phyloP scores from a whole-genome alignment of 208 protist species.

The Acanthamoeba lenticulata region DNA sequence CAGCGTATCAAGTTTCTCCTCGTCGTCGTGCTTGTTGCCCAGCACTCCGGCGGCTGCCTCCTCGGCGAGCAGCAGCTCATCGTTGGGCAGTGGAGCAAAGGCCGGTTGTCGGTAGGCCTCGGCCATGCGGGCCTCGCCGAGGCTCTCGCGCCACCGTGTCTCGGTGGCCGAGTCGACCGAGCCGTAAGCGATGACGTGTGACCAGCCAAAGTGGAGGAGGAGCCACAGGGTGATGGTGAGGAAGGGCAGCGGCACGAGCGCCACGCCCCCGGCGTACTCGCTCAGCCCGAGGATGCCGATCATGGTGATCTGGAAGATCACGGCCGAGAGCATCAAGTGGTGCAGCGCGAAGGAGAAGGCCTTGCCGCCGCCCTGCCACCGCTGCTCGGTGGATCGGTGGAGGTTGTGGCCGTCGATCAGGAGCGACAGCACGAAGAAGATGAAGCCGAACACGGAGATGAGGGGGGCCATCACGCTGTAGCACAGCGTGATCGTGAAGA shows the following conservation, averaged over 20 bases:
- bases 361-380: slow-evolving; percentile 41
- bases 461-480: slow-evolving; percentile 63
- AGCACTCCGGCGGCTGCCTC: not conserved
- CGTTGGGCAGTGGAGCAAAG: not conserved
- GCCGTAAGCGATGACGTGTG: slow-evolving; percentile 26
- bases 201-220: slow-evolving; percentile 37
- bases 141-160: not conserved
- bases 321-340: not conserved
- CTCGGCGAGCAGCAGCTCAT: not conserved
- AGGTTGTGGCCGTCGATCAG: slow-evolving; percentile 52
- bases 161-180: not conserved
- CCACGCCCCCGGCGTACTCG: not conserved
- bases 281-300: slow-evolving; percentile 37
- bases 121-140: not conserved
- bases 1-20: not conserved
- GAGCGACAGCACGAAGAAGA: slow-evolving; percentile 13
- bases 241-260: slow-evolving; percentile 39
- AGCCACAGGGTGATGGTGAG: slow-evolving; percentile 13
- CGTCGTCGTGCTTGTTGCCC: not conserved
- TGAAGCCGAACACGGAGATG: slow-evolving; percentile 22
- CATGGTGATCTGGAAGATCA: slow-evolving; percentile 37
- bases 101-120: not conserved
- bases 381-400: not conserved
- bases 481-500: slow-evolving; percentile 55
- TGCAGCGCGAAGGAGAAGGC: slow-evolving; percentile 46